Evolutionary conservation across 2,329 filamentous ascomycete genomes (phyloP).

Genomic region (Curvularia sp.): DNA sequence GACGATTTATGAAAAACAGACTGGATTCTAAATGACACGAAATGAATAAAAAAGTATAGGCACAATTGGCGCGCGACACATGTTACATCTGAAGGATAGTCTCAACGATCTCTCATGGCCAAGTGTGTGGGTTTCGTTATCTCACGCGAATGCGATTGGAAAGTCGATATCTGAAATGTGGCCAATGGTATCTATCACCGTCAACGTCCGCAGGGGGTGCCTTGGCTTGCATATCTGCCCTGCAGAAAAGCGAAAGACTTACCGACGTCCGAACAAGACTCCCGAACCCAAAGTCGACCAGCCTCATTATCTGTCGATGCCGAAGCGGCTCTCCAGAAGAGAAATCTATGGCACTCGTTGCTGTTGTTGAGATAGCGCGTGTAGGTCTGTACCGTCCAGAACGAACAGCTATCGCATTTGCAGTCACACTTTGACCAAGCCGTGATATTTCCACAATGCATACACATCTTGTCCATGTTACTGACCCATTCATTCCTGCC

Average conservation of each 20-base stretch:
- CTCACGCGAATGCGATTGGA: conserved; percentile 26
- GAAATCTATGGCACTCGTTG: conserved; percentile 28
- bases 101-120: not conserved
- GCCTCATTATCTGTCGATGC: not conserved
- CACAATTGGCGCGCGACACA: not conserved
- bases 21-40: conserved; percentile 12
- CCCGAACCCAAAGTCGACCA: conserved; percentile 34
- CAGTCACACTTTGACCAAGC: conserved; percentile 38
- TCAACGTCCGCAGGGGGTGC: not conserved
- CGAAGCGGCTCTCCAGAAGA: conserved; percentile 33
- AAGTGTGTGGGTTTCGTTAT: not conserved
- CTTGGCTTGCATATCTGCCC: not conserved
- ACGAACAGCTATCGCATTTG: conserved; percentile 42
- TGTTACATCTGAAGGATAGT: too few relatives aligned
- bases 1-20: conserved; percentile 16
- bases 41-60: conserved; percentile 15
- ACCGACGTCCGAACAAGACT: conserved; percentile 29
- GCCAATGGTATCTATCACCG: conserved; percentile 8
- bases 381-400: conserved; percentile 37
- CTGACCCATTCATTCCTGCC: conserved; percentile 43
- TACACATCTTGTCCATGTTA: conserved; percentile 39
- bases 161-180: conserved; percentile 22
- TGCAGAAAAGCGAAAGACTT: conserved; percentile 10
- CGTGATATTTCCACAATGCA: conserved; percentile 44
- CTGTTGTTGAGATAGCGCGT: conserved; percentile 43